These are phyloP conservation scores for Xerocomellus intermedius DNA, from an alignment of 768 basidiomycete genomes.

Conservation along the genomic window DNA sequence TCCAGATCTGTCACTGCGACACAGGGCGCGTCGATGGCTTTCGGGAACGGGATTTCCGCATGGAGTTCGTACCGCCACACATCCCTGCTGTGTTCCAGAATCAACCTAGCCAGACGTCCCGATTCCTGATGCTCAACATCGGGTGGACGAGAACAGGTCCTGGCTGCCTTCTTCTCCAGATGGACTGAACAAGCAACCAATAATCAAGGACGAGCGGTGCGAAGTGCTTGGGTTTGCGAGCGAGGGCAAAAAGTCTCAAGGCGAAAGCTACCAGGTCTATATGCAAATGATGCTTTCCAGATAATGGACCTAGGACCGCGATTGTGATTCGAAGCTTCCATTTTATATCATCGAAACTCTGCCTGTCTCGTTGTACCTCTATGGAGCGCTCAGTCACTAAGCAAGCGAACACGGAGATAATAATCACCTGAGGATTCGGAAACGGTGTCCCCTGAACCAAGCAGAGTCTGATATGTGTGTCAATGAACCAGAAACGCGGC, in stretches of 20 bases:
- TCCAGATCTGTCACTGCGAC: background rate
- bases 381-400: too few species aligned
- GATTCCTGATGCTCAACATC: conserved; percentile 4
- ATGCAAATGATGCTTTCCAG: too few species aligned
- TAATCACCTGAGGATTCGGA: too few species aligned
- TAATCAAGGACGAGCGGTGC: background rate
- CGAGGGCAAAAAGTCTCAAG: background rate
- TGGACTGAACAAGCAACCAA: background rate
- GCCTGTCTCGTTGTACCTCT: too few species aligned
- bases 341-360: too few species aligned
- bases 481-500: too few species aligned
- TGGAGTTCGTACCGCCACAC: background rate
- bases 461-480: too few species aligned
- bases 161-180: background rate
- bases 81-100: background rate
- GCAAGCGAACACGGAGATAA: too few species aligned
- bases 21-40: background rate
- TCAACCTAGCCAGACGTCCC: background rate
- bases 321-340: too few species aligned
- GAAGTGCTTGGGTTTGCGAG: background rate
- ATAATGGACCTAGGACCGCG: too few species aligned
- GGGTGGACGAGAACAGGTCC: conserved; percentile 1
- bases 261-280: too few species aligned
- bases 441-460: too few species aligned
- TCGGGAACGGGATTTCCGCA: background rate